Evolutionary conservation across 1,284 basidiomycete species (phyloP).

Genomic region (Cerioporus squamosus): DNA sequence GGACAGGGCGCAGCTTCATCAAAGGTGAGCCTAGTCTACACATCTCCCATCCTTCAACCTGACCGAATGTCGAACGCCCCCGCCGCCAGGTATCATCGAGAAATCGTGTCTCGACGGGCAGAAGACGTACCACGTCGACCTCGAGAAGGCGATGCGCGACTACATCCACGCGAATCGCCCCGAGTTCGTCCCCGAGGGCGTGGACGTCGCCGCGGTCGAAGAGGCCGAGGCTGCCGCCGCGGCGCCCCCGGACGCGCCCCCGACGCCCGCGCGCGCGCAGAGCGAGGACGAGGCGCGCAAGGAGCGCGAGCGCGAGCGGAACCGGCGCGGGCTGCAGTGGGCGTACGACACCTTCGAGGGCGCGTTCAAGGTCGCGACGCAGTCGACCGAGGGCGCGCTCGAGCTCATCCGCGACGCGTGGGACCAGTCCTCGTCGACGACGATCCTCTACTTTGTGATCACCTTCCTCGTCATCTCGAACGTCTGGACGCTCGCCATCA

Average conservation of each 20-base stretch:
- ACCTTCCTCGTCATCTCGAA: conserved; percentile 77
- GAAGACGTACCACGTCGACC: conserved; percentile 84
- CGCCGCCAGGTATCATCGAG: conserved; percentile 88
- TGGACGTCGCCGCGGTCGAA: conserved; percentile 57
- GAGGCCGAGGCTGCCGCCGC: conserved; percentile 30
- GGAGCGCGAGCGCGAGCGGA: conserved; percentile 67
- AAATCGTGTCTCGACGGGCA: conserved; percentile 94
- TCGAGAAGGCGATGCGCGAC: conserved; percentile 83
- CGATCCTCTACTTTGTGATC: conserved; percentile 76
- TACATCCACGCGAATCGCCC: conserved; percentile 89
- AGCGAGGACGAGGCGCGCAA: conserved; percentile 43
- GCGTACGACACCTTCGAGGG: conserved; percentile 84
- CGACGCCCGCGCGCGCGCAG: conserved; percentile 23
- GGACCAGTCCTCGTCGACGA: conserved; percentile 71
- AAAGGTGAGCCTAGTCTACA: conserved; percentile 72
- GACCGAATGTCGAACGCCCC: not conserved
- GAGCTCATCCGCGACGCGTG: conserved; percentile 77
- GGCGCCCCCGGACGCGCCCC: conserved; percentile 15
- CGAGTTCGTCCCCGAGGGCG: conserved; percentile 88
- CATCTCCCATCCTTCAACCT: not conserved
- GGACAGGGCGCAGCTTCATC: conserved; percentile 96
- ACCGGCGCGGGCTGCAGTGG: conserved; percentile 79
- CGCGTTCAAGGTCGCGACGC: conserved; percentile 68
- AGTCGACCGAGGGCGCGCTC: conserved; percentile 68
- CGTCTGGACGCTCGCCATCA: conserved; percentile 67